A percentile compares a stretch with the other conserved stretches of the same genome.
Evolutionary conservation across 179 eudicot species (phyloP).

Genomic region (Sideroxylon spinosum): DNA sequence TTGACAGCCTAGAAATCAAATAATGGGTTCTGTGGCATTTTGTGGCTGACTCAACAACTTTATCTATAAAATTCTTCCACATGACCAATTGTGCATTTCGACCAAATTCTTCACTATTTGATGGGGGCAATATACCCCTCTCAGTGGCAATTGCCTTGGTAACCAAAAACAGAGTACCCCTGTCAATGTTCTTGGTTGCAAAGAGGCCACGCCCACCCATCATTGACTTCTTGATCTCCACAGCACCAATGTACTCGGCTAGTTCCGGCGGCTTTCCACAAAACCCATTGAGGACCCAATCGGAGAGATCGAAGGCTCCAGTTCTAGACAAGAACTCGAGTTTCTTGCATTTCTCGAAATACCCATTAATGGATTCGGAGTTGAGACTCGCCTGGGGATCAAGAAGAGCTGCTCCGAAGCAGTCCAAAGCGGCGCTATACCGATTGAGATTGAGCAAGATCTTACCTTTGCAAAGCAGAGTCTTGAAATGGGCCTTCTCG

Average conservation of each 20-base stretch:
- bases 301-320: conserved; percentile 70
- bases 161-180: conserved; percentile 59
- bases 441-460: conserved; percentile 52
- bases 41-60: conserved; percentile 43
- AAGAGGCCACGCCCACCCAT: conserved; percentile 81
- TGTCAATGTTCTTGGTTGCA: conserved; percentile 59
- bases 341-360: conserved; percentile 57
- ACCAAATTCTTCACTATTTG: conserved; percentile 27
- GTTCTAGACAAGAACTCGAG: conserved; percentile 54
- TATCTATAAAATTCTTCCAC: conserved; percentile 78
- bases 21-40: conserved; percentile 40
- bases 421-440: conserved; percentile 50
- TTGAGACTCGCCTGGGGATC: conserved; percentile 51
- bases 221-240: conserved; percentile 70
- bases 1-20: conserved; percentile 50
- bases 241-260: conserved; percentile 66
- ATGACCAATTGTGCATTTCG: conserved; percentile 58
- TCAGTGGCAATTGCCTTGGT: conserved; percentile 73
- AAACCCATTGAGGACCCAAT: conserved; percentile 63
- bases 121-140: conserved; percentile 65
- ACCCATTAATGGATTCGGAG: conserved; percentile 50
- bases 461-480: conserved; percentile 76
- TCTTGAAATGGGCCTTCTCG: conserved; percentile 55
- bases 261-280: conserved; percentile 51
- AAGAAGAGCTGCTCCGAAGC: conserved; percentile 46